phyloP scores from a whole-genome alignment of 2,329 filamentous ascomycete species.

The Paracorniculantispora psalliotae region DNA sequence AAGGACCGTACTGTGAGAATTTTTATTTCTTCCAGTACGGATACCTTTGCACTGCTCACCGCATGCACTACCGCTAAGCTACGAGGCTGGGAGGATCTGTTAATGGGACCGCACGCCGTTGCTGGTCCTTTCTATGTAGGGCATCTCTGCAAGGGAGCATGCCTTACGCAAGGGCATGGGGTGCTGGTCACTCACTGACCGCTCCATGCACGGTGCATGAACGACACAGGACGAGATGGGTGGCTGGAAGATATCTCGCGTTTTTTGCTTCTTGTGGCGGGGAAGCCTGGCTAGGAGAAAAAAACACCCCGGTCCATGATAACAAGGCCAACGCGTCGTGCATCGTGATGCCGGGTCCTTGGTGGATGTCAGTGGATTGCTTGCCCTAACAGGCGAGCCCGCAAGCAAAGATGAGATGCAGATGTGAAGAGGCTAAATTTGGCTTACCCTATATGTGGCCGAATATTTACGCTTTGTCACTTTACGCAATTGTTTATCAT shows the following conservation, averaged over 20 bases:
- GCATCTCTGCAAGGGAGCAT: not conserved
- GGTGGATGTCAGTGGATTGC: constrained; percentile 8
- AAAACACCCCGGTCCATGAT: constrained; percentile 3
- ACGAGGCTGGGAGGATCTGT: constrained; percentile 1
- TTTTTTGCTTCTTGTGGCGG: constrained; percentile 4
- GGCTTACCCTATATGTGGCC: constrained; percentile 2
- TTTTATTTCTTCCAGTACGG: no score
- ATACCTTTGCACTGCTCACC: not conserved
- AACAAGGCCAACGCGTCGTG: not conserved
- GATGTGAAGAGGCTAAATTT: not conserved
- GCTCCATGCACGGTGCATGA: constrained; percentile 12
- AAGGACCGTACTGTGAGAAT: not conserved
- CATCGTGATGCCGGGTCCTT: not conserved
- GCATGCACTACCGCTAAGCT: constrained; percentile 1
- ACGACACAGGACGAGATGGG: constrained; percentile 3
- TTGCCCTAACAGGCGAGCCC: constrained; percentile 8
- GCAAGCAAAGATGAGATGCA: not conserved
- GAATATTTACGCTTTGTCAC: not conserved
- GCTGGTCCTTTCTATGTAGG: not conserved
- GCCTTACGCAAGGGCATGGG: not conserved
- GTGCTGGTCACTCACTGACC: constrained; percentile 8
- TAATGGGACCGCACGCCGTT: not conserved
- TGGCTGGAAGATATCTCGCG: constrained; percentile 4
- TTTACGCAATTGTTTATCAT: not conserved
- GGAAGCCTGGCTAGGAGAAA: not conserved